Base-by-base conservation (phyloP, 148 eudicot genomes). In the Silene uniflora region DNA sequence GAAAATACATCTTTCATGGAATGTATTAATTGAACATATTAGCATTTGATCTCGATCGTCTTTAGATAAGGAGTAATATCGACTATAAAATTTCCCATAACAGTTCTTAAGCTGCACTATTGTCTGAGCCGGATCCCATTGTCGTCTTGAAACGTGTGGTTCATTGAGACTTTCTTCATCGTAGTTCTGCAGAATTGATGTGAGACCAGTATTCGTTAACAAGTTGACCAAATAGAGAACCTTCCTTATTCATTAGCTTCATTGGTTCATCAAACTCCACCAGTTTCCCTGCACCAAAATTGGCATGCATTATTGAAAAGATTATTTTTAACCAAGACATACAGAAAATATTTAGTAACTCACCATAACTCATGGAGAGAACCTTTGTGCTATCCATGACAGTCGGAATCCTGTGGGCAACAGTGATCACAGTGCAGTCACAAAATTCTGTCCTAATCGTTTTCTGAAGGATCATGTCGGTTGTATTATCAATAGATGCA, bases 351-450 rank as follows among this genome's bases (percentile, higher is more conserved):
- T 47, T 19, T 18, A 10, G 62, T 13, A 73, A 77, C 91, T 83
- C 58, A 91, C 98, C 98, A 10, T 94, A 91, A 44, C 91, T 87
- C 24, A 94, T 86, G 62, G 95, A 91, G 21, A 94, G 85, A 71
- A 94, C 98, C 91, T 79, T 91, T 14, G 97, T 89, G 83, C 97
- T 88, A 72, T 94, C 96, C 98, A 91, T 91, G 76, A 94, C 97
- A 0, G 96, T 91, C 6, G 98, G 96, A 61, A 94, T 94, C 63
- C 98, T 89, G 62, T 94, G 97, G 22, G 98, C 98, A 62, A 94
- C 96, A 0, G 98, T 91, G 76, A 94, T 90, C 46, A 94, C 98
- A 23, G 97, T 91, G 81, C 95, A 93, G 70, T 91, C 84, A 5
- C 85, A 86, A 79, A 91, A 93, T 73, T 91, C 96, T 14, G 86